A percentile compares a stretch with the other conserved stretches of the same genome.
Conservation (phyloP, 1,139 yeast genomes). For the Yamadazyma epiphylla region DNA sequence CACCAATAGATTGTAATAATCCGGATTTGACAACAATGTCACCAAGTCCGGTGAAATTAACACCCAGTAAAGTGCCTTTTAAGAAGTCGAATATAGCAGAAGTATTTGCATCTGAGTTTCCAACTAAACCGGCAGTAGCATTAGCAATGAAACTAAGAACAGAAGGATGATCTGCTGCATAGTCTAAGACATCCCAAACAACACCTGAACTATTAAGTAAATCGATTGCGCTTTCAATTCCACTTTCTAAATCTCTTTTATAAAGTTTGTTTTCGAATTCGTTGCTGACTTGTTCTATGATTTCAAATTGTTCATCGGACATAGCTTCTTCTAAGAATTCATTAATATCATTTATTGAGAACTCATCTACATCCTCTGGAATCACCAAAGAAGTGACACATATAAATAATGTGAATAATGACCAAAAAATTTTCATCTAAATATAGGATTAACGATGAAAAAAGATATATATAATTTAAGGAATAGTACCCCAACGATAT, state of each 20-base stretch:
- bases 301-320: constrained; percentile 11
- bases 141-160: constrained; percentile 28
- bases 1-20: constrained; percentile 27
- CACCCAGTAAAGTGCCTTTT: constrained; percentile 10
- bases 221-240: constrained; percentile 20
- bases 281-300: constrained; percentile 9
- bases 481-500: too few species aligned
- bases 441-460: too few species aligned
- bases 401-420: neutral
- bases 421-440: neutral
- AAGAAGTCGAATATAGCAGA: constrained; percentile 7
- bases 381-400: constrained; percentile 1
- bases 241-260: constrained; percentile 18
- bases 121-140: constrained; percentile 20
- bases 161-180: constrained; percentile 28
- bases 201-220: constrained; percentile 36
- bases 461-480: too few species aligned
- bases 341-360: neutral
- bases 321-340: constrained; percentile 10
- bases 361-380: constrained; percentile 2
- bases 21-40: constrained; percentile 30
- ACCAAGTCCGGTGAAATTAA: constrained; percentile 24
- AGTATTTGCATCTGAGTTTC: constrained; percentile 7
- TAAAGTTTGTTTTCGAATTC: constrained; percentile 6
- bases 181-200: constrained; percentile 33